Percentiles rank a stretch among this genome's conserved stretches.
These are phyloP conservation scores for Nannochloris sp. DNA, from an alignment of 139 green algal species.

Conservation along the genomic window DNA sequence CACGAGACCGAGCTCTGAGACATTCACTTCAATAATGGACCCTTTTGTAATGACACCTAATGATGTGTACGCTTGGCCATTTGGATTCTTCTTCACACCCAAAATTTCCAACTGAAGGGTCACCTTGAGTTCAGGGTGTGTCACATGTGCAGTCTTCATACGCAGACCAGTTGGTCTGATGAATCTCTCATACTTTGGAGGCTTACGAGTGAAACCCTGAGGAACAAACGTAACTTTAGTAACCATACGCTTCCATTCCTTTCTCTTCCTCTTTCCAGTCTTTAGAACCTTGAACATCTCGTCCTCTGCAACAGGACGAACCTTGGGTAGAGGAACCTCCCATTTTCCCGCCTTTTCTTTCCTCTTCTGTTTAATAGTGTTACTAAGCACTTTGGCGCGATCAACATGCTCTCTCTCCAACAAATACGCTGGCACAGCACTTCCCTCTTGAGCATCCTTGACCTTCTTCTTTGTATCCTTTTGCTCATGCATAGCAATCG, in stretches of 20 bases:
- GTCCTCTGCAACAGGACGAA: conserved; percentile 93
- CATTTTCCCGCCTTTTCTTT: conserved; percentile 99
- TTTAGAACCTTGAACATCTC: conserved; percentile 99
- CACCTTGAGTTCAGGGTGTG: conserved; percentile 96
- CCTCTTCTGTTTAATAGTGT: conserved; percentile 99
- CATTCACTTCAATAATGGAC: conserved; percentile 93
- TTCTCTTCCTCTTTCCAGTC: conserved; percentile 83
- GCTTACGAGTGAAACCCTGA: conserved; percentile 93
- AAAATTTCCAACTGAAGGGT: conserved; percentile 92
- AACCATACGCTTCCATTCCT: conserved; percentile 99
- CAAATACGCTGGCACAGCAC: conserved; percentile 93
- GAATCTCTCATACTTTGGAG: conserved; percentile 99
- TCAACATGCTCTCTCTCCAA: conserved; percentile 96
- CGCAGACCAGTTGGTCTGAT: conserved; percentile 92
- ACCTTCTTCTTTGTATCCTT: conserved; percentile 85
- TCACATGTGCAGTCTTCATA: conserved; percentile 98
- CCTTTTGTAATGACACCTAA: conserved; percentile 95
- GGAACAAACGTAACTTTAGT: conserved; percentile 99
- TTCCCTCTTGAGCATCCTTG: conserved; percentile 72
- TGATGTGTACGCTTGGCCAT: conserved; percentile 89
- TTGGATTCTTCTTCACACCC: conserved; percentile 99
- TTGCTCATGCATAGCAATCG: conserved; percentile 96
- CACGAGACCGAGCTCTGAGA: conserved; percentile 95
- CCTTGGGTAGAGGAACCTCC: conserved; percentile 98
- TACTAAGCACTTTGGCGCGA: conserved; percentile 96